Conservation (phyloP, 1,284 basidiomycete species). For the Phellinidium pouzarii region DNA sequence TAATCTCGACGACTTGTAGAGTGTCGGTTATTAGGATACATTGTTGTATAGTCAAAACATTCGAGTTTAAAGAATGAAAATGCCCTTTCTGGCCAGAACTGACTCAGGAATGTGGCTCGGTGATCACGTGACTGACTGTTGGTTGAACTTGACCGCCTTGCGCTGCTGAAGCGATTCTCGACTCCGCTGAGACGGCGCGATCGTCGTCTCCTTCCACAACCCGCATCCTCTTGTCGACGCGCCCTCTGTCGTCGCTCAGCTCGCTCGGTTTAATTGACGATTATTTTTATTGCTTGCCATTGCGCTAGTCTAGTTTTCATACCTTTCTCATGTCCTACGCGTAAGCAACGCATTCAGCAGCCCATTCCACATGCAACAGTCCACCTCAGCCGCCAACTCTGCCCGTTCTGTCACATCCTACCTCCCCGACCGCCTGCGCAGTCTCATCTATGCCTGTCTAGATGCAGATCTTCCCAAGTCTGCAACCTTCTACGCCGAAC, state of each 20-base stretch:
- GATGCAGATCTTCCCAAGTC: conserved; percentile 69
- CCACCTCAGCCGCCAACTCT: conserved; percentile 29
- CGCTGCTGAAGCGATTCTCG: not conserved
- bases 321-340: conserved; percentile 10
- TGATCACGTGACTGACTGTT: not conserved
- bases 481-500: conserved; percentile 77
- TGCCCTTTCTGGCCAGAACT: no score
- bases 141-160: not conserved
- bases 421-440: conserved; percentile 58
- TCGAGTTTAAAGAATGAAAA: not conserved
- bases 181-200: not conserved
- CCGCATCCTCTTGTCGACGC: not conserved
- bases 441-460: conserved; percentile 70
- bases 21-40: not conserved
- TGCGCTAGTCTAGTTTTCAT: conserved; percentile 4
- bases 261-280: not conserved
- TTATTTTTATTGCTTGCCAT: conserved; percentile 14
- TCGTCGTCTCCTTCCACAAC: not conserved
- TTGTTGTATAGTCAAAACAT: not conserved
- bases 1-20: not conserved
- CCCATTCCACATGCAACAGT: conserved; percentile 38
- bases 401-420: conserved; percentile 39
- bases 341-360: not conserved
- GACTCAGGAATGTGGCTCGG: not conserved
- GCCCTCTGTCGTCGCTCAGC: not conserved